Evolutionary conservation across 139 green algal genomes (phyloP).

Genomic region (Coelastrella sp.): DNA sequence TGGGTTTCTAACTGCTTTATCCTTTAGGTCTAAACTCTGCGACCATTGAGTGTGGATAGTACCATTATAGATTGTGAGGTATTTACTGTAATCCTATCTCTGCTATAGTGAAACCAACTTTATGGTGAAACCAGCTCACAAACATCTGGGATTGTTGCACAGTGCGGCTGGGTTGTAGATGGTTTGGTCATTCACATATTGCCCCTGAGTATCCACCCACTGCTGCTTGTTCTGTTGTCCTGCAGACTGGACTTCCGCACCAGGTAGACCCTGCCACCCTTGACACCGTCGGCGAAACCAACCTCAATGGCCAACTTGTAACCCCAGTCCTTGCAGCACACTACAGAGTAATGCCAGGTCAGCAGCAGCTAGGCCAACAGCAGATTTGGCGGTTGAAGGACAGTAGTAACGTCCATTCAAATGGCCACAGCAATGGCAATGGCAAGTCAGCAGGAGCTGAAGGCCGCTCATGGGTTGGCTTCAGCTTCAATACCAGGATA

Average conservation of each 20-base stretch:
- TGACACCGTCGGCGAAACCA: constrained; percentile 56
- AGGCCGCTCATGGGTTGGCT: constrained; percentile 32
- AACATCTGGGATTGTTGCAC: too few relatives aligned
- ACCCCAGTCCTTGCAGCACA: constrained; percentile 56
- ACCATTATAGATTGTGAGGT: too few relatives aligned
- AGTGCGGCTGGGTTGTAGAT: too few relatives aligned
- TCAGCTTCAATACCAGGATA: constrained; percentile 45
- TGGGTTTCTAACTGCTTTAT: too few relatives aligned
- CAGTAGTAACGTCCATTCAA: background rate
- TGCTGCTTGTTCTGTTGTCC: background rate
- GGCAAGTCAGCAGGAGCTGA: background rate
- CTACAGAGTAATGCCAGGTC: constrained; percentile 54
- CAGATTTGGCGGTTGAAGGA: background rate
- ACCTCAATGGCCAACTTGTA: constrained; percentile 56
- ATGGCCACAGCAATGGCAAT: background rate
- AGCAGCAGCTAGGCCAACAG: constrained; percentile 25
- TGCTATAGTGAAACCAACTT: too few relatives aligned
- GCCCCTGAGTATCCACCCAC: too few relatives aligned
- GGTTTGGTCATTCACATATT: too few relatives aligned
- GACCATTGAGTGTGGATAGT: too few relatives aligned
- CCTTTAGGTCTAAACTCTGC: too few relatives aligned
- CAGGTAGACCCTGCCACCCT: constrained; percentile 55
- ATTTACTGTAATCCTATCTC: too few relatives aligned
- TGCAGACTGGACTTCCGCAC: constrained; percentile 60
- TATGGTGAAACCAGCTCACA: too few relatives aligned